These are phyloP conservation scores for Fusarium sp. DNA, from an alignment of 2,329 filamentous ascomycete species.

Conservation along the genomic window DNA sequence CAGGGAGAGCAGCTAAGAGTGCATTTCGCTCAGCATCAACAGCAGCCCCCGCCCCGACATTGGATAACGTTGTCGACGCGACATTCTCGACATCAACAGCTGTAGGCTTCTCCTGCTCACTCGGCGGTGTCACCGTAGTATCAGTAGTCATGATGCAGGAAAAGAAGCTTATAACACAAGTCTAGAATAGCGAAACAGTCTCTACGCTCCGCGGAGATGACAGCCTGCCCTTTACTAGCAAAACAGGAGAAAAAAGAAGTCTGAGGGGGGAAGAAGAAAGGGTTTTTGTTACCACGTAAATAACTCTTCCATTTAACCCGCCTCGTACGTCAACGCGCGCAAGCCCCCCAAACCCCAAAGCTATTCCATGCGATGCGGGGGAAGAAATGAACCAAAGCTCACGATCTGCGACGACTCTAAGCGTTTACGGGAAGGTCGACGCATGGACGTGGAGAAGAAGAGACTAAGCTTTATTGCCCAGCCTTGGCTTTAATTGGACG, in stretches of 20 bases:
- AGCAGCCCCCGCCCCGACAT: background rate
- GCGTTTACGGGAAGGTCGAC: conserved; percentile 35
- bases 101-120: conserved; percentile 31
- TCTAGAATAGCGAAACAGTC: background rate
- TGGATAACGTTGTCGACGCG: background rate
- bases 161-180: background rate
- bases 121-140: conserved; percentile 27
- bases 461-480: conserved; percentile 21
- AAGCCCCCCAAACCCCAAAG: conserved; percentile 3
- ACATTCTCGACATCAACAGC: conserved; percentile 33
- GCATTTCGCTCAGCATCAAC: conserved; percentile 47
- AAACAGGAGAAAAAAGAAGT: background rate
- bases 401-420: conserved; percentile 33
- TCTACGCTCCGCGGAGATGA: background rate
- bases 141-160: conserved; percentile 29
- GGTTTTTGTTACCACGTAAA: conserved; percentile 26
- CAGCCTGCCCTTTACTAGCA: background rate
- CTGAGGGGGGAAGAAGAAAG: background rate
- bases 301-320: background rate
- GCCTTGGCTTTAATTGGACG: conserved; percentile 28
- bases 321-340: conserved; percentile 24
- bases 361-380: conserved; percentile 29
- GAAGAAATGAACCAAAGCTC: background rate
- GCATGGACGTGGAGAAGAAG: conserved; percentile 14
- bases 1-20: conserved; percentile 46